Percentiles rank a stretch among this genome's conserved stretches.
phyloP scores from a whole-genome alignment of 305 asterid genomes.

The Lippia alba region DNA sequence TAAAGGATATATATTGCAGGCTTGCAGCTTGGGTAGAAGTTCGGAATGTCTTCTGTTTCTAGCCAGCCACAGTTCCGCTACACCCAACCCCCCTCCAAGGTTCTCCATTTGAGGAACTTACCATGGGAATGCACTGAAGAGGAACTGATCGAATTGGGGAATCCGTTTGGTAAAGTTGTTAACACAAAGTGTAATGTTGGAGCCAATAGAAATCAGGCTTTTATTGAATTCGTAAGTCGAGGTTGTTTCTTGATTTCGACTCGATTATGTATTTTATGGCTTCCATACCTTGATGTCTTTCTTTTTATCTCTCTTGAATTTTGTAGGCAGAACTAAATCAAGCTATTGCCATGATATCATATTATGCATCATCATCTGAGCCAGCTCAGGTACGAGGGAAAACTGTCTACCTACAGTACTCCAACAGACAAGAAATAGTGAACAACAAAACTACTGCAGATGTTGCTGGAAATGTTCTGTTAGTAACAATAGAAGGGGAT shows the following conservation, averaged over 20 bases:
- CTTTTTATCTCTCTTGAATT: constrained; percentile 16
- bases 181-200: constrained; percentile 98
- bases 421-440: constrained; percentile 99
- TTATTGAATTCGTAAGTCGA: constrained; percentile 90
- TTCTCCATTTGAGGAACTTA: constrained; percentile 85
- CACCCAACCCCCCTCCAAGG: constrained; percentile 92
- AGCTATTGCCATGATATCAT: constrained; percentile 97
- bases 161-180: constrained; percentile 93
- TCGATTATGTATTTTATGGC: neutral
- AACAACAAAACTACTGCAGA: constrained; percentile 99
- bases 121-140: constrained; percentile 96
- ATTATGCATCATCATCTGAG: constrained; percentile 95
- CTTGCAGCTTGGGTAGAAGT: constrained; percentile 45
- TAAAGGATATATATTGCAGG: constrained; percentile 1
- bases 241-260: constrained; percentile 18
- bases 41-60: constrained; percentile 78
- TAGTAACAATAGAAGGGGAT: constrained; percentile 94
- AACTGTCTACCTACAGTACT: constrained; percentile 98
- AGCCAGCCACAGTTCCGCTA: constrained; percentile 89
- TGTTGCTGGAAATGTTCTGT: constrained; percentile 96
- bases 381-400: constrained; percentile 99
- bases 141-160: constrained; percentile 86
- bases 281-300: neutral
- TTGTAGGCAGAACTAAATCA: constrained; percentile 85
- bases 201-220: constrained; percentile 95